phyloP scores from a whole-genome alignment of 2,329 filamentous ascomycete species.

The Grosmannia clavigera region DNA sequence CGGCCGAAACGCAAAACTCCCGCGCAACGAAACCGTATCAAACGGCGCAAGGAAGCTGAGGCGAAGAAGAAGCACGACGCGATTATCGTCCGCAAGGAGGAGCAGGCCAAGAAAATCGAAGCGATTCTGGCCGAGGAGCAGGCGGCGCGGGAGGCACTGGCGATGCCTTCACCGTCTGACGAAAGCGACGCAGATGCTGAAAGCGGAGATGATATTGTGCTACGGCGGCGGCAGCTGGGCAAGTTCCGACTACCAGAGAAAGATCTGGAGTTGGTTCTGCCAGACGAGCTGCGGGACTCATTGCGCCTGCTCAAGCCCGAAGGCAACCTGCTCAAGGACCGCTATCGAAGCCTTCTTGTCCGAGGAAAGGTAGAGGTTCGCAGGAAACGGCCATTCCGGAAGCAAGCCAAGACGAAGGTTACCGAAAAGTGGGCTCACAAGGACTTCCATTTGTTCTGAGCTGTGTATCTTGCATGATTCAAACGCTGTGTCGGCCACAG shows the following conservation, averaged over 20 bases:
- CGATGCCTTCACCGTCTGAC: slow-evolving; percentile 26
- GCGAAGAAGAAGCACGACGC: slow-evolving; percentile 61
- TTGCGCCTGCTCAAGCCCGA: slow-evolving; percentile 79
- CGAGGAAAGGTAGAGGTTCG: slow-evolving; percentile 81
- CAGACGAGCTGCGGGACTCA: slow-evolving; percentile 74
- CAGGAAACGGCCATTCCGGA: slow-evolving; percentile 65
- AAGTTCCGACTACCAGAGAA: slow-evolving; percentile 64
- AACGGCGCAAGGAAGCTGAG: slow-evolving; percentile 81
- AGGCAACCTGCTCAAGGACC: slow-evolving; percentile 85
- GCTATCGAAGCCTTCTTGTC: slow-evolving; percentile 79
- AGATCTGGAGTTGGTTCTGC: slow-evolving; percentile 66
- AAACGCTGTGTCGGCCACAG: not conserved
- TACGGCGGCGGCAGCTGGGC: slow-evolving; percentile 63
- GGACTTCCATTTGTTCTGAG: slow-evolving; percentile 56
- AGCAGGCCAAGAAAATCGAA: slow-evolving; percentile 60
- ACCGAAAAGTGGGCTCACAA: slow-evolving; percentile 99
- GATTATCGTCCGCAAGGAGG: slow-evolving; percentile 58
- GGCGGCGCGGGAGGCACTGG: slow-evolving; percentile 40
- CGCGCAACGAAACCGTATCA: slow-evolving; percentile 74
- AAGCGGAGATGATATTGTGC: slow-evolving; percentile 48
- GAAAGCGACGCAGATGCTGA: slow-evolving; percentile 38
- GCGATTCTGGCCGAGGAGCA: slow-evolving; percentile 58
- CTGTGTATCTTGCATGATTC: too few species aligned
- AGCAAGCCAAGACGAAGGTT: slow-evolving; percentile 65
- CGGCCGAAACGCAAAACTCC: slow-evolving; percentile 75